Conservation (phyloP, 1,139 yeast species). For the Suhomyces bolitotheri region DNA sequence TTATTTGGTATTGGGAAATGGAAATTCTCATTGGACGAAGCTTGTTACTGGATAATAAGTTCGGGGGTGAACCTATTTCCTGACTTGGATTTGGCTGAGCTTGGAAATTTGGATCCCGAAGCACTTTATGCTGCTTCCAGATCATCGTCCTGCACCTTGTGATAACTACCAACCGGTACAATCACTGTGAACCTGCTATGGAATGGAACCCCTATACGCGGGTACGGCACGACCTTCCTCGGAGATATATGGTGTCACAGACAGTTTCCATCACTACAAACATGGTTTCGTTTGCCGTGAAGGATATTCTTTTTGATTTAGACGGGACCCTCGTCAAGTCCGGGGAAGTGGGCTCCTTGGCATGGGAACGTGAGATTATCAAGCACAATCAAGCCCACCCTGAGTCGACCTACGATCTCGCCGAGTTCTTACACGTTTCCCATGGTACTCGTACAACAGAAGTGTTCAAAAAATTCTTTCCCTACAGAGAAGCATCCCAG, state of each 20-base stretch:
- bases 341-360: conserved; percentile 21
- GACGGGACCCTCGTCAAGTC: conserved; percentile 27
- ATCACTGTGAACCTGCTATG: too few species aligned
- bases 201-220: too few species aligned
- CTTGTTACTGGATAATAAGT: conserved; percentile 12
- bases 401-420: conserved; percentile 14
- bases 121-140: neutral
- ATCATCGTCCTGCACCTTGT: too few species aligned
- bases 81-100: neutral
- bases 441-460: conserved; percentile 24
- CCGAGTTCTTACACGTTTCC: conserved; percentile 16
- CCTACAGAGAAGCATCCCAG: conserved; percentile 12
- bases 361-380: conserved; percentile 20
- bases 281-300: conserved; percentile 1
- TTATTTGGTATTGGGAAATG: conserved; percentile 19
- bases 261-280: too few species aligned
- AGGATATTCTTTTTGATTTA: conserved; percentile 19
- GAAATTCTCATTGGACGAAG: conserved; percentile 19
- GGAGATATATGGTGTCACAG: too few species aligned
- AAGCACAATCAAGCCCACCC: conserved; percentile 17
- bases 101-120: conserved; percentile 8
- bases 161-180: too few species aligned
- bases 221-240: too few species aligned
- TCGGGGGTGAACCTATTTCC: conserved; percentile 2
- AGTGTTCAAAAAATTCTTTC: conserved; percentile 18